A percentile compares a stretch with the other conserved stretches of the same genome.
These are phyloP conservation scores for Calvatia gigantea DNA, from an alignment of 768 basidiomycete species.

Conservation along the genomic window DNA sequence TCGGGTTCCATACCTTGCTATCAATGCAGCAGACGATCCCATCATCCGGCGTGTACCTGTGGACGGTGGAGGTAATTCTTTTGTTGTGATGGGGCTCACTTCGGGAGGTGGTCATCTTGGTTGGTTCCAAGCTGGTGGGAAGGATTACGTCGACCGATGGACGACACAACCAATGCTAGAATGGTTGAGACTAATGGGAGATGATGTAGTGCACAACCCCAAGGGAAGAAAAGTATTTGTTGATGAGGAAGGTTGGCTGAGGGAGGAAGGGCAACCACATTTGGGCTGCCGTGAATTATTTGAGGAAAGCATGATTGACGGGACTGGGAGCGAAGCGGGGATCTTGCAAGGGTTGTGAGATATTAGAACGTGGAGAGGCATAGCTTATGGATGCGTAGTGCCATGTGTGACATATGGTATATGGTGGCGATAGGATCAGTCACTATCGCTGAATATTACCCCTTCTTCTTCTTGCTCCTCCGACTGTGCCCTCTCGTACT, in stretches of 20 bases:
- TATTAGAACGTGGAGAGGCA: constrained; percentile 4
- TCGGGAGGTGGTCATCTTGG: constrained; percentile 74
- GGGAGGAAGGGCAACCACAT: constrained; percentile 51
- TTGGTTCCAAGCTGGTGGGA: constrained; percentile 63
- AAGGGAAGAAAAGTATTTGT: constrained; percentile 31
- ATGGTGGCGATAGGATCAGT: constrained; percentile 37
- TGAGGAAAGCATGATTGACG: constrained; percentile 49
- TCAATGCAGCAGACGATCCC: constrained; percentile 78
- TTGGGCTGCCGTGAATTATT: constrained; percentile 59
- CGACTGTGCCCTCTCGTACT: constrained; percentile 71
- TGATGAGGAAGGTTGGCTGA: constrained; percentile 57
- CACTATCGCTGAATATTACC: constrained; percentile 84
- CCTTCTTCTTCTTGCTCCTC: constrained; percentile 68
- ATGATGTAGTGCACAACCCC: constrained; percentile 41
- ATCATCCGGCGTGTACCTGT: constrained; percentile 63
- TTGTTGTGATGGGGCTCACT: constrained; percentile 61
- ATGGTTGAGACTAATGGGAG: constrained; percentile 59
- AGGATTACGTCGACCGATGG: constrained; percentile 51
- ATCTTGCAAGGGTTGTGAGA: constrained; percentile 58
- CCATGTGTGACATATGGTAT: constrained; percentile 3
- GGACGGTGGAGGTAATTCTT: constrained; percentile 48
- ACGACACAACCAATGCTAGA: constrained; percentile 68
- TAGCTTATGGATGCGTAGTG: constrained; percentile 9
- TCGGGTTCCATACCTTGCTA: constrained; percentile 68
- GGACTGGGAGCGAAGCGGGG: constrained; percentile 50